A percentile compares a stretch with the other conserved stretches of the same genome.
These are phyloP conservation scores for Debaryomyces hansenii DNA, from an alignment of 805 yeast genomes.

Conservation along the genomic window DNA sequence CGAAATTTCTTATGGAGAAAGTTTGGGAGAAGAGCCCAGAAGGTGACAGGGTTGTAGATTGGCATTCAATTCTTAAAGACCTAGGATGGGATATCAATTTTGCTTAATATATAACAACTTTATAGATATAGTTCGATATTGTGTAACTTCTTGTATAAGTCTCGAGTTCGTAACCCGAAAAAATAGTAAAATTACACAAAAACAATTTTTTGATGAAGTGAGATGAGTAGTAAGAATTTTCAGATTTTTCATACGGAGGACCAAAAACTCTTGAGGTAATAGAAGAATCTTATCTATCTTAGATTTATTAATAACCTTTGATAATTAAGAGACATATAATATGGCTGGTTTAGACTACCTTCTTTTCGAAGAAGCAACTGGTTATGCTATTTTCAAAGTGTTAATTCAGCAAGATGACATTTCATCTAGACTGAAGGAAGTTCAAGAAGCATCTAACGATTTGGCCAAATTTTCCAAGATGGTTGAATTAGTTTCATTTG, in stretches of 20 bases:
- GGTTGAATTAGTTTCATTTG: constrained; percentile 90
- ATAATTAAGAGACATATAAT: constrained; percentile 1
- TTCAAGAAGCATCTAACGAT: constrained; percentile 86
- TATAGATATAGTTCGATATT: background rate
- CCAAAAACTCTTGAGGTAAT: background rate
- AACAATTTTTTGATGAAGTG: constrained; percentile 6
- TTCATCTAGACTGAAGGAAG: constrained; percentile 89
- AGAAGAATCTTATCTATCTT: background rate
- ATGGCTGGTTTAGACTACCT: constrained; percentile 85
- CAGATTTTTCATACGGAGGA: background rate
- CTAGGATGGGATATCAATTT: constrained; percentile 80
- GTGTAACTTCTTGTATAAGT: background rate
- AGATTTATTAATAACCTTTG: background rate
- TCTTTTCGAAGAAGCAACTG: constrained; percentile 97
- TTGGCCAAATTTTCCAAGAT: constrained; percentile 85
- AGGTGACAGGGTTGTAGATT: constrained; percentile 67
- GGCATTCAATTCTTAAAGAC: constrained; percentile 65
- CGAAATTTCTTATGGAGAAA: constrained; percentile 43
- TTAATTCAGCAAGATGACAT: constrained; percentile 91
- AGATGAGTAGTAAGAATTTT: constrained; percentile 11
- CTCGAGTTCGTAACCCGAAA: background rate
- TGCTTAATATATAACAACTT: constrained; percentile 39
- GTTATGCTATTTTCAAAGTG: constrained; percentile 95
- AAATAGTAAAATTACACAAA: constrained; percentile 6
- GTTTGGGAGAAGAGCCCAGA: constrained; percentile 49